Evolutionary conservation across 352 stramenopile species (phyloP), one percentile per base, ranked within the genome.

Genomic region (Phytophthora vignae): DNA sequence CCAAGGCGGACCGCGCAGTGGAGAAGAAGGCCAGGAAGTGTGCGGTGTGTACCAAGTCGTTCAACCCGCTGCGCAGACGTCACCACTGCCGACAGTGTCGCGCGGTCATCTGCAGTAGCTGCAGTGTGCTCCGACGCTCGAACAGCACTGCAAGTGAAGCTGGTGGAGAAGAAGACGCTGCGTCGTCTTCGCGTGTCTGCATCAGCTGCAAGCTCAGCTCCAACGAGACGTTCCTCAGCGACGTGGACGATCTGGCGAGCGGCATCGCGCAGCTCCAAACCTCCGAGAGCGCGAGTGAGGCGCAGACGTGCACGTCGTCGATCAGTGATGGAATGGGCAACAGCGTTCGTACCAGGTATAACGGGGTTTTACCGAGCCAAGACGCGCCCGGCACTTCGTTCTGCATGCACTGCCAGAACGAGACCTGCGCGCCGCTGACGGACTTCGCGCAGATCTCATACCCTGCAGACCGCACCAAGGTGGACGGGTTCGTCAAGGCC

Each of bases 201-300:
- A 86, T 94, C 61, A 84, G 76, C 64, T 96, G 89, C 79, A 95
- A 93, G 63, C 78, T 92, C 65, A 89, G 82, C 64, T 79, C 84
- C 19, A 80, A 82, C n/a, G 70, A 65, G 44, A 81, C 64, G 29
- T 74, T 82, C n/a, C 38, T 65, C 9, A 42, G 66, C 36, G 71
- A 71, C 21, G 60, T 77, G 36, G 75, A 87, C 57, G 86, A 91
- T 64, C 79, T 87, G 19, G 83, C 88, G 63, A 79, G 90, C 19
- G 73, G 76, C n/a, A n/a, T 25, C 22, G 11, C 40, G 10, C 59
- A 64, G 48, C 64, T 73, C 8, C 69, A 77, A 29, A 60, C 57
- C 2, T 64, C 66, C 21, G 40, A 64, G 46, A 76, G 69, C 59
- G 52, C 64, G 2, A 69, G 60, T 38, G 69, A 76, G n/a, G 33